Conservation (phyloP, 768 basidiomycete species). For the Kwoniella sp. region DNA sequence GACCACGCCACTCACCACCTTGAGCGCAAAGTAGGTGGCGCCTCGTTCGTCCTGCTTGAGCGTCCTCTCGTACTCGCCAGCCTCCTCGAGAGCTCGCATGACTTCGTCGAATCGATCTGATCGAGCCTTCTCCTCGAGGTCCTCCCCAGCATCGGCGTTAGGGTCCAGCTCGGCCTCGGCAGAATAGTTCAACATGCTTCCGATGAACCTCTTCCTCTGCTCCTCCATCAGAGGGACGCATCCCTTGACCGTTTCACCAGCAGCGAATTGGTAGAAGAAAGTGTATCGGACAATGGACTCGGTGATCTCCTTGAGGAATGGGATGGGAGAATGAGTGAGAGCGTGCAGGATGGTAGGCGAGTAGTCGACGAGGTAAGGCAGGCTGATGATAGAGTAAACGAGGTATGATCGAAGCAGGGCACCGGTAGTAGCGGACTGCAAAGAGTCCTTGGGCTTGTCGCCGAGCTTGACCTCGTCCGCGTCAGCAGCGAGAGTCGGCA, state of each 20-base stretch:
- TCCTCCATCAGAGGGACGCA: conserved; percentile 62
- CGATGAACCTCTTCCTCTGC: conserved; percentile 66
- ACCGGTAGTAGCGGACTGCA: conserved; percentile 38
- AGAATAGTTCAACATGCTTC: conserved; percentile 73
- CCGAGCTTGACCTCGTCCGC: not conserved
- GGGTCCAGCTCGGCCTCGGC: conserved; percentile 77
- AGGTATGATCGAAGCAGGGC: conserved; percentile 66
- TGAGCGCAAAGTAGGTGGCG: conserved; percentile 60
- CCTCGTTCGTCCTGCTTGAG: conserved; percentile 57
- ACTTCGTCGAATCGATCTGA: conserved; percentile 71
- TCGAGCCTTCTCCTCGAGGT: conserved; percentile 52
- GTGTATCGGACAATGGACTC: conserved; percentile 69
- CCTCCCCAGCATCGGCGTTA: conserved; percentile 51
- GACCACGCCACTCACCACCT: conserved; percentile 58
- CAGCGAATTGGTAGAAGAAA: conserved; percentile 89
- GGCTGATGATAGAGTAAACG: conserved; percentile 75
- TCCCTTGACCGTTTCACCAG: conserved; percentile 72
- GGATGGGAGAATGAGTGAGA: conserved; percentile 56
- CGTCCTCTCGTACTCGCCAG: conserved; percentile 71
- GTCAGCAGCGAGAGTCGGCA: not conserved
- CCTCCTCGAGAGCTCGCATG: conserved; percentile 68
- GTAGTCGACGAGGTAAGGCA: conserved; percentile 69
- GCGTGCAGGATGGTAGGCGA: conserved; percentile 64
- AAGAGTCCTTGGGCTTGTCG: conserved; percentile 2
- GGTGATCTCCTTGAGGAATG: conserved; percentile 60